Percentiles rank a stretch among this genome's conserved stretches.
Conservation (phyloP, 2,329 filamentous ascomycete genomes). For the Amylocarpus encephaloides region DNA sequence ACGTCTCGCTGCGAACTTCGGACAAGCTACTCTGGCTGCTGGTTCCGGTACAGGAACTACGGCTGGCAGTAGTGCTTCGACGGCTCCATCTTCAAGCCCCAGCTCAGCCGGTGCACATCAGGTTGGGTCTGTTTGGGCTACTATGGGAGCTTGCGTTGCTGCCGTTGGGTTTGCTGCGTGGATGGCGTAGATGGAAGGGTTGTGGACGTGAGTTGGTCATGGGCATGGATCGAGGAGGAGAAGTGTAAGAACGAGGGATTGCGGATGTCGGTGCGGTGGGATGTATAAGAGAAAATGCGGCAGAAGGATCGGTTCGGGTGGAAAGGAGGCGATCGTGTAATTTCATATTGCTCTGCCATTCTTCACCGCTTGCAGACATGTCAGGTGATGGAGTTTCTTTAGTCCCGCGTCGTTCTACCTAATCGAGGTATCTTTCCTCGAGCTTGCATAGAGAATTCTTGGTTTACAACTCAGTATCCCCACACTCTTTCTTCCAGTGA, state of each 20-base stretch:
- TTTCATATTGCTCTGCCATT: not conserved
- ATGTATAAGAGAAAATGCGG: not conserved
- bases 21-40: constrained; percentile 16
- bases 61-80: not conserved
- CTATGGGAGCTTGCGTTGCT: not conserved
- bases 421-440: too few species aligned
- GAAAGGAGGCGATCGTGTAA: too few species aligned
- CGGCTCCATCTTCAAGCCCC: not conserved
- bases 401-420: too few species aligned
- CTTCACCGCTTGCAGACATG: not conserved
- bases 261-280: not conserved
- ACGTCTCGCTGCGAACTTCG: constrained; percentile 23
- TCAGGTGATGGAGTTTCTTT: too few species aligned
- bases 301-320: not conserved
- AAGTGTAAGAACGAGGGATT: not conserved
- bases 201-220: not conserved
- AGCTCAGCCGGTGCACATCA: constrained; percentile 1
- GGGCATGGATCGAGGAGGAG: not conserved
- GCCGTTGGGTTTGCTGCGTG: constrained; percentile 3
- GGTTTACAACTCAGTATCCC: too few species aligned
- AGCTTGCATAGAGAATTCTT: too few species aligned
- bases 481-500: too few species aligned
- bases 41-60: not conserved
- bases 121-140: not conserved
- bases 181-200: constrained; percentile 1